Base-by-base conservation (phyloP, 768 basidiomycete genomes). In the Pisolithus microcarpus region DNA sequence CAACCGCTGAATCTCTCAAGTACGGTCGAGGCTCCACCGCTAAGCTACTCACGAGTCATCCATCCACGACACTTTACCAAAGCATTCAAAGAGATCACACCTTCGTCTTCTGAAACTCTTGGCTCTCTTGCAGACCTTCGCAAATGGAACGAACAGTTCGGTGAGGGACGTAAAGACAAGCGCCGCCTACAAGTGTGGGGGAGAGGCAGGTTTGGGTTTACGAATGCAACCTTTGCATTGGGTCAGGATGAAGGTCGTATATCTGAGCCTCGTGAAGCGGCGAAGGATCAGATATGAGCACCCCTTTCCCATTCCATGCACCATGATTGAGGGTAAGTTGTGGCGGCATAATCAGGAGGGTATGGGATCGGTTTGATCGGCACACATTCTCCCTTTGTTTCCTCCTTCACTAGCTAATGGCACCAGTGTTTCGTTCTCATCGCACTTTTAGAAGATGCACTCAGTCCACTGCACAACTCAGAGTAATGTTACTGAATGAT, bases 141-240 rank as follows among this genome's bases (percentile, higher is more conserved):
- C 40, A 87, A 85, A 69, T 94, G 91, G 91, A 93, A 95, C 54
- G 87, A 93, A 43, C 88, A 94, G 64, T 94, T 92, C 66, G 93
- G 94, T 23, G 92, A 95, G 65, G 91, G 91, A 5, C 71, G 79
- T 16, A 78, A 73, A 55, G 79, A 84, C 36, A 79, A 77, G 48
- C 83, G 75, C 60, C 78, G 79, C 36, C 77, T 78, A 59, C 81
- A 84, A 59, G 84, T 86, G 31, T 92, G 93, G 80, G 94, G 93
- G 23, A 90, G 85, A 60, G 90, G 83, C 52, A 76, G 78, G 43
- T 97, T 97, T 65, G 93, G 91, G 23, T 94, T 94, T 66, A 77
- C 78, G 7, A 72, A 80, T 52, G 70, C 71, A 51, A 58, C 61
- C 0, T 56, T 65, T 37, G 59, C 15, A 15, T 18, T 58, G 4